These are phyloP conservation scores for Willaertia magna DNA, from an alignment of 208 protist species.

Conservation along the genomic window DNA sequence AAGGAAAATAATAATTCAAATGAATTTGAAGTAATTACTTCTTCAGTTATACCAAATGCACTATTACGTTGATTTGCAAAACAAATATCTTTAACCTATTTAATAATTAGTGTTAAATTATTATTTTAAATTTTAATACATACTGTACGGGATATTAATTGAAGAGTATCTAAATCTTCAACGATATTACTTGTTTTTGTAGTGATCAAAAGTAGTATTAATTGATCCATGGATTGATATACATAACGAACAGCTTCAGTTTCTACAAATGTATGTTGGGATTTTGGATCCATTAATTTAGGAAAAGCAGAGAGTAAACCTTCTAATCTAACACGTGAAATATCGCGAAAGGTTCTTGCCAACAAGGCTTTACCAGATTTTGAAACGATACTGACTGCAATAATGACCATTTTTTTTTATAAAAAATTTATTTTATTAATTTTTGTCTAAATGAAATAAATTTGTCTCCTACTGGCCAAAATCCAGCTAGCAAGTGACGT, in stretches of 20 bases:
- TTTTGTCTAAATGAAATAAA: too few species aligned
- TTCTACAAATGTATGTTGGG: constrained; percentile 92
- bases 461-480: too few species aligned
- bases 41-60: constrained; percentile 39
- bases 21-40: constrained; percentile 50
- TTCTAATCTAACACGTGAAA: constrained; percentile 82
- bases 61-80: constrained; percentile 5
- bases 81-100: not conserved
- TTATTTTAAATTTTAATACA: not conserved
- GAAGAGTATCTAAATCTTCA: constrained; percentile 89
- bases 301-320: constrained; percentile 91
- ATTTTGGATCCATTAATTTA: constrained; percentile 69
- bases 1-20: constrained; percentile 91
- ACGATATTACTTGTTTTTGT: constrained; percentile 91
- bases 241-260: constrained; percentile 88
- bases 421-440: not conserved
- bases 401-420: constrained; percentile 25
- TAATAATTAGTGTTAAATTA: constrained; percentile 11
- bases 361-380: constrained; percentile 70
- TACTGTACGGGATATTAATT: constrained; percentile 63
- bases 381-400: constrained; percentile 25
- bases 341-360: constrained; percentile 86
- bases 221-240: constrained; percentile 88
- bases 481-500: too few species aligned
- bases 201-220: constrained; percentile 83